Evolutionary conservation across 306 rosid species (phyloP), one percentile per base, ranked within the genome.

Genomic region (Medicago lupulina): DNA sequence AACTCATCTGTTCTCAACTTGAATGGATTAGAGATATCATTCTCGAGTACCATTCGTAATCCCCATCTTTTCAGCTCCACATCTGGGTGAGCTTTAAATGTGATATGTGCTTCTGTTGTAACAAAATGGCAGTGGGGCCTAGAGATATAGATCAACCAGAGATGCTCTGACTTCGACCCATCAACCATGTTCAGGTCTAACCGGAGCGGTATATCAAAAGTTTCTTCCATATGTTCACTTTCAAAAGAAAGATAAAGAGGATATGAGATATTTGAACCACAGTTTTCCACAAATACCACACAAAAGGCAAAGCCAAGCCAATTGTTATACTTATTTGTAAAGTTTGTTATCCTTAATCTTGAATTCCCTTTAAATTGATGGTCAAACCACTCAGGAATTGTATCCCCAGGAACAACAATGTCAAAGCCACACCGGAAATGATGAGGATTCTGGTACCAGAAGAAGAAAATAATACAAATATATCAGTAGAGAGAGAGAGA

Each of bases 191-290:
- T 14, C 58, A 43, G 11, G 9, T 61, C 70, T 28, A 11, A 43
- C 25, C 5, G 38, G 17, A 49, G 5, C 12, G 79, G 71, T 11
- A 46, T 34, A 3, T 47, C 25, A 0, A 63, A 49, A 16, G 11
- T 49, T 63, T 75, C 79, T 47, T 61, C 79, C 0, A 18, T 51
- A 0, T 47, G 21, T 46, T 47, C 79, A 74, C 50, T 61, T 62
- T 16, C 79, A 74, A 74, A 74, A 31, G 79, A 63, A 75, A 75
- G 79, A 63, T 49, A 63, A 11, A 74, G 9, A 15, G 36, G 39
- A 74, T 38, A 14, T 3, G 28, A 12, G 1, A 14, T 44, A 3
- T 1, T 44, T 44, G 50, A 5, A 44, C 5, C 6, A 12, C 6
- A 41, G 46, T 40, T 40, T 41, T 41, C 50, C 1, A 3, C 15